A percentile compares a stretch with the other conserved stretches of the same genome.
Conservation (phyloP, 225 moss, liverwort and hornwort species). For the Lunularia cruciata region DNA sequence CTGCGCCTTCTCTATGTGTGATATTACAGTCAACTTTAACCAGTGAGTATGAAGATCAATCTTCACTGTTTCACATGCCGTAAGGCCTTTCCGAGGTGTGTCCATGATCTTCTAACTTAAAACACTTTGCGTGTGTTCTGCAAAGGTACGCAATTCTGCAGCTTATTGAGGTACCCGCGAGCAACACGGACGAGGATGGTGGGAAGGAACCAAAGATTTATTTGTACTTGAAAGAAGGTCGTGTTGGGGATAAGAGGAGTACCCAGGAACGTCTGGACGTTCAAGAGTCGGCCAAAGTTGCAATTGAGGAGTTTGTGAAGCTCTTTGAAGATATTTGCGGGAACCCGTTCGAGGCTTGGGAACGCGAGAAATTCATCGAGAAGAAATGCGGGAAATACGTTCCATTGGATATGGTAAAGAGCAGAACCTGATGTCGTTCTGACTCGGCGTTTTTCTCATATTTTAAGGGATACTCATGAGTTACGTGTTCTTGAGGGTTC, state of each 20-base stretch:
- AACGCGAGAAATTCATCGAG: conserved; percentile 43
- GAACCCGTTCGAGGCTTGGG: conserved; percentile 51
- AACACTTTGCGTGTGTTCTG: not conserved
- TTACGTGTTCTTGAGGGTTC: fast-evolving
- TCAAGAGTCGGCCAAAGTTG: conserved; percentile 33
- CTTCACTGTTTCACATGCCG: not conserved
- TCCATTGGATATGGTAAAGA: conserved; percentile 53
- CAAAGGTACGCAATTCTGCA: conserved; percentile 54
- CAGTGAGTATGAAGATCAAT: conserved; percentile 22
- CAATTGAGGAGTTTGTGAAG: conserved; percentile 45
- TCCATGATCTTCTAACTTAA: not conserved
- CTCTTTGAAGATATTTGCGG: conserved; percentile 55
- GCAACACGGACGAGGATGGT: not conserved
- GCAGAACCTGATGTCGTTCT: not conserved
- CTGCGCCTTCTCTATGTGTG: conserved; percentile 60
- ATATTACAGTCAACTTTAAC: conserved; percentile 50
- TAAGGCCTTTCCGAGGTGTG: not conserved
- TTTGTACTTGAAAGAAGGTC: conserved; percentile 57
- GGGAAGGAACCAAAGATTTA: conserved; percentile 24
- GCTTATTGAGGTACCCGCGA: conserved; percentile 36
- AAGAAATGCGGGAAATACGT: conserved; percentile 54
- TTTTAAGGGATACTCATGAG: too few relatives aligned
- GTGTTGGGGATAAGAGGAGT: conserved; percentile 49
- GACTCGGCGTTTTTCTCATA: too few relatives aligned
- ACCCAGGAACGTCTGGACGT: conserved; percentile 46